phyloP scores from a whole-genome alignment of 2,329 filamentous ascomycete species.

The Hymenoscyphus fructigenus region DNA sequence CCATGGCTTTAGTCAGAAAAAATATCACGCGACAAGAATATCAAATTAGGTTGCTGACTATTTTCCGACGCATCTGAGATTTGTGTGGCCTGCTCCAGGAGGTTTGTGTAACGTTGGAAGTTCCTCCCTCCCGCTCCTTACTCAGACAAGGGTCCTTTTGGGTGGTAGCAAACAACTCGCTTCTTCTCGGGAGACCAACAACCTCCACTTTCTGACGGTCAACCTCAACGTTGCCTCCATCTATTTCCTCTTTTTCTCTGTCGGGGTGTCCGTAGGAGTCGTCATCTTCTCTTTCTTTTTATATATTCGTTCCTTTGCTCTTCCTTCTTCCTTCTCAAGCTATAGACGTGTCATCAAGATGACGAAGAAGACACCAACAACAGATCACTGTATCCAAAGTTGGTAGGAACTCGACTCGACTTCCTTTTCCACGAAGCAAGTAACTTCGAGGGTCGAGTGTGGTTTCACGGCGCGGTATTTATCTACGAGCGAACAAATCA shows the following conservation, averaged over 20 bases:
- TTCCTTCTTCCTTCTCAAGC: background rate
- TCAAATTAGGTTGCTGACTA: background rate
- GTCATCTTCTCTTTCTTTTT: background rate
- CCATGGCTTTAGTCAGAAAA: constrained; percentile 15
- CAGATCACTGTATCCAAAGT: background rate
- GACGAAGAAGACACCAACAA: background rate
- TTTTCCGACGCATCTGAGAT: background rate
- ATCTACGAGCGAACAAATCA: constrained; percentile 9
- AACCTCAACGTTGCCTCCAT: background rate
- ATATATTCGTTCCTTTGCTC: background rate
- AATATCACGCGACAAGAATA: background rate
- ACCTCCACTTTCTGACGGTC: background rate
- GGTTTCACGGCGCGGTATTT: constrained; percentile 6
- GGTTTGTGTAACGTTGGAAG: constrained; percentile 13
- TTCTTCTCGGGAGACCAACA: constrained; percentile 4
- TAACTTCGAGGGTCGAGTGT: constrained; percentile 3
- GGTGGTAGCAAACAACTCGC: constrained; percentile 10
- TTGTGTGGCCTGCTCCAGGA: constrained; percentile 9
- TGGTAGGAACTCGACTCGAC: background rate
- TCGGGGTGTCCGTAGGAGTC: background rate
- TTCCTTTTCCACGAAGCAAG: constrained; percentile 2
- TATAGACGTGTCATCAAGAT: background rate
- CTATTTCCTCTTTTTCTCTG: background rate
- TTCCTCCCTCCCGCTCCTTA: background rate
- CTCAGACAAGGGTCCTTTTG: background rate